A percentile compares a stretch with the other conserved stretches of the same genome.
These are phyloP conservation scores for Podaxis carcinomalis DNA, from an alignment of 768 basidiomycete genomes.

Conservation along the genomic window DNA sequence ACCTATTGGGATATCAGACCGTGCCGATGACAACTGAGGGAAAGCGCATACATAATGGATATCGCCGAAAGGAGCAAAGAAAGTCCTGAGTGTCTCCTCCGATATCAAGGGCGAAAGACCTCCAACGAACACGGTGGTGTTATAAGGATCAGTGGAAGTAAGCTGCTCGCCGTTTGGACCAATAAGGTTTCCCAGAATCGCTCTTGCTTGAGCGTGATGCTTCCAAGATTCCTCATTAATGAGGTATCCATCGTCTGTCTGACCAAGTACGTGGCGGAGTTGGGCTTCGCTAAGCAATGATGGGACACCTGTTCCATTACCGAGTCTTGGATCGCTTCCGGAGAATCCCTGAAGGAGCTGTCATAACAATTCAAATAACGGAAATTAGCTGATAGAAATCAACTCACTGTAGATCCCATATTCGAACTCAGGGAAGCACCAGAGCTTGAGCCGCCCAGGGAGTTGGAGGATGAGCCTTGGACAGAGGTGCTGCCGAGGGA, in stretches of 20 bases:
- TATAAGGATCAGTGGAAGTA: conserved; percentile 90
- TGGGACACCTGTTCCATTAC: conserved; percentile 28
- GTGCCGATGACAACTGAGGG: conserved; percentile 3
- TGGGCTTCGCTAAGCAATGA: conserved; percentile 39
- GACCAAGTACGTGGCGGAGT: conserved; percentile 24
- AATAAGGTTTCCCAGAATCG: conserved; percentile 77
- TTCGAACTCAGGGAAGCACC: conserved; percentile 48
- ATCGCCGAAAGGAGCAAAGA: conserved; percentile 90
- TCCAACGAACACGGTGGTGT: conserved; percentile 94
- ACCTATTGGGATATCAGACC: conserved; percentile 43
- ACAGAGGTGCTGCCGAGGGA: conserved; percentile 33
- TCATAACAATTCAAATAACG: background rate
- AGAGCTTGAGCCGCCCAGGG: conserved; percentile 49
- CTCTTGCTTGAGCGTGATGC: conserved; percentile 78
- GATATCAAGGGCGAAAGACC: conserved; percentile 84
- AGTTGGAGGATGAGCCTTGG: conserved; percentile 41
- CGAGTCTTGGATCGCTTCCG: conserved; percentile 36
- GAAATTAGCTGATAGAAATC: background rate
- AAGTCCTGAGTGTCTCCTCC: conserved; percentile 87
- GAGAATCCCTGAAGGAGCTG: conserved; percentile 25
- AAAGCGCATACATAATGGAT: conserved; percentile 77
- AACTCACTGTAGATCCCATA: conserved; percentile 30
- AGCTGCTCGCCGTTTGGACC: conserved; percentile 85
- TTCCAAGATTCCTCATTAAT: conserved; percentile 79
- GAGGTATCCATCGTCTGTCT: conserved; percentile 19